Percentiles rank a stretch among this genome's conserved stretches.
These are phyloP conservation scores for Pseudocercospora fijiensis DNA, from an alignment of 2,329 filamentous ascomycete genomes.

Conservation along the genomic window DNA sequence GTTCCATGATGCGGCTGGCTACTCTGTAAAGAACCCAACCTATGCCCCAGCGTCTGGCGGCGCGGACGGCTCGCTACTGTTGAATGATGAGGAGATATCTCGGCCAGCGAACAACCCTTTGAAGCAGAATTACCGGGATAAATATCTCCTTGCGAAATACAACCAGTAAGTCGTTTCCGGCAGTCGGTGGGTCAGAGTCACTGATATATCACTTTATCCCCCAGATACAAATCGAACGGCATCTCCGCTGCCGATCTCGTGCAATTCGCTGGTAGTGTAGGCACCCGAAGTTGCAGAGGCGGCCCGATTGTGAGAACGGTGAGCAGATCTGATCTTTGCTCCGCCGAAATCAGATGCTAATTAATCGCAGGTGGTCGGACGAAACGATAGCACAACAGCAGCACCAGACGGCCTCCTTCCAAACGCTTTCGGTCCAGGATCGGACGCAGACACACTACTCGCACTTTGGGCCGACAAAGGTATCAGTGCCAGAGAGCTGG, in stretches of 20 bases:
- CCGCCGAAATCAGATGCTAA: not conserved
- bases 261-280: conserved; percentile 50
- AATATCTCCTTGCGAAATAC: not conserved
- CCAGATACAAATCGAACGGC: conserved; percentile 23
- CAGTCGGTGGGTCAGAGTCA: not conserved
- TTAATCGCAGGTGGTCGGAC: conserved; percentile 40
- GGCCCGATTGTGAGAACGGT: conserved; percentile 30
- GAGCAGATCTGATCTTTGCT: not conserved
- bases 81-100: conserved; percentile 40
- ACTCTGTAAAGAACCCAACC: conserved; percentile 20
- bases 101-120: conserved; percentile 49
- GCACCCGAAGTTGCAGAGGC: conserved; percentile 36
- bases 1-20: conserved; percentile 35
- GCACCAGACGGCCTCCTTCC: conserved; percentile 50
- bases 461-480: conserved; percentile 53
- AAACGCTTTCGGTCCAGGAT: conserved; percentile 41
- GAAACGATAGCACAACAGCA: conserved; percentile 46
- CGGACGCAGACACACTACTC: conserved; percentile 43
- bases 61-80: conserved; percentile 45
- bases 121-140: conserved; percentile 40
- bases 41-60: conserved; percentile 37
- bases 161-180: not conserved
- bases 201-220: conserved; percentile 39
- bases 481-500: conserved; percentile 51
- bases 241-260: conserved; percentile 56